These are phyloP conservation scores for Lactifluus echinatus DNA, from an alignment of 768 basidiomycete species.

Conservation along the genomic window DNA sequence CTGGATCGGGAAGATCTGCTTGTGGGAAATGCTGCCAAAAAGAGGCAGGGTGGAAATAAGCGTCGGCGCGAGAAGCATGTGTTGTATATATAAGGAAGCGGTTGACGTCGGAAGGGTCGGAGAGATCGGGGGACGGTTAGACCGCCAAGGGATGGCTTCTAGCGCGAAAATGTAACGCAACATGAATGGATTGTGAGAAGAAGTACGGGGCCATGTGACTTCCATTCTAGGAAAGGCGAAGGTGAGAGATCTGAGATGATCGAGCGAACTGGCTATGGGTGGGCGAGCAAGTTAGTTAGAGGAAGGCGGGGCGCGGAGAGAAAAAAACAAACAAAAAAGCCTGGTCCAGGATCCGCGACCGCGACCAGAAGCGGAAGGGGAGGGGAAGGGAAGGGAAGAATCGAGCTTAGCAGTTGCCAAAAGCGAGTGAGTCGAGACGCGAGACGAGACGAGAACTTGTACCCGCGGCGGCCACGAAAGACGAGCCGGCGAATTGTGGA, in stretches of 20 bases:
- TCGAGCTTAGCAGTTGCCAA: constrained; percentile 8
- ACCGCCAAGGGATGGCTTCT: constrained; percentile 1
- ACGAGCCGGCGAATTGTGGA: too few species aligned
- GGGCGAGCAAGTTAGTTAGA: too few species aligned
- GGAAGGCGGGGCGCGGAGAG: not conserved
- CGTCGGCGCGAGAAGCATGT: constrained; percentile 7
- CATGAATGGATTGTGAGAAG: not conserved
- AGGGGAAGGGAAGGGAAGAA: not conserved
- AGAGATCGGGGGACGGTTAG: constrained; percentile 11
- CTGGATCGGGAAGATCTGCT: constrained; percentile 15
- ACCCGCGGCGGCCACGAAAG: too few species aligned
- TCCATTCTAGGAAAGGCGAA: not conserved
- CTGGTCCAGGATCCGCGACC: constrained; percentile 13
- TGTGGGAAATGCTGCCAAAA: not conserved
- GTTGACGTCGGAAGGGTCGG: constrained; percentile 19
- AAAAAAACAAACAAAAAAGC: not conserved
- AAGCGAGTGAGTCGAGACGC: not conserved
- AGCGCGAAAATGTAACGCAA: not conserved
- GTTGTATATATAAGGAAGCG: not conserved
- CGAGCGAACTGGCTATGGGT: not conserved
- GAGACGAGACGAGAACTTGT: not conserved
- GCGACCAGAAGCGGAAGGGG: not conserved
- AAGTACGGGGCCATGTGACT: constrained; percentile 2
- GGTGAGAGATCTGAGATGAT: constrained; percentile 5
- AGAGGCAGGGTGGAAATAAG: constrained; percentile 13